Base-by-base conservation (phyloP, 2,329 filamentous ascomycete genomes). In the Alternaria conjuncta region DNA sequence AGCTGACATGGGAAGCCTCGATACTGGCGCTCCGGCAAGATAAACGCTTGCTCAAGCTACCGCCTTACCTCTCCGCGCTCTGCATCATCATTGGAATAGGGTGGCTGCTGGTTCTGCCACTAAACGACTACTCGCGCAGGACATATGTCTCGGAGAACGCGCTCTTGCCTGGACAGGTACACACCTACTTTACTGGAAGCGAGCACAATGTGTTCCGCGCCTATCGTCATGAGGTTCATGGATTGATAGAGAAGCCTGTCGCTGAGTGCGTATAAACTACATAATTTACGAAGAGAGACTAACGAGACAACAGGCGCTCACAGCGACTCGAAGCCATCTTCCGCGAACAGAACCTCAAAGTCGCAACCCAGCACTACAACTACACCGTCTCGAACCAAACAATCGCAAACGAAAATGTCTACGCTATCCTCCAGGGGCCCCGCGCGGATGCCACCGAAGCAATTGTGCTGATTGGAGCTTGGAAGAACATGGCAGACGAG, bases 111-210 rank as follows among this genome's bases (percentile, higher is more conserved):
- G 86, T 98, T 30, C 88, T 99, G 2, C 96, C 96, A 3, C 86
- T 98, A 57, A 88, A 98, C 80, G 88, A 94, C 70, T 97, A 98
- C 83, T 97, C 94, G 55, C 89, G 96, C 69, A 87, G 88, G 64
- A 99, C 95, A 1, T 99, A 99, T 80, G 96, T 99, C 61, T 98
- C 95, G 46, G 96, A 99, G 80, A 99, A 99, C 79, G 96, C 96
- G 11, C 88, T 99, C 32, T 85, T 99, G 13, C 96, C 96, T 0
- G 96, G 94, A 3, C 96, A 99, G 81, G 96, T 98, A 9, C 95
- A 98, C 82, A 97, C 96, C 2, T 99, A 99, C 81, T 99, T 99
- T 78, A 90, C 92, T 7, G 96, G 96, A 18, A 97, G 93, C 79
- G 96, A 99, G 78, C 94, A 98, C 83, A 92, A 97, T 80, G 88